Percentiles rank a stretch among this genome's conserved stretches.
Conservation (phyloP, 1,284 basidiomycete species). For the Sphaerobolus stellatus region DNA sequence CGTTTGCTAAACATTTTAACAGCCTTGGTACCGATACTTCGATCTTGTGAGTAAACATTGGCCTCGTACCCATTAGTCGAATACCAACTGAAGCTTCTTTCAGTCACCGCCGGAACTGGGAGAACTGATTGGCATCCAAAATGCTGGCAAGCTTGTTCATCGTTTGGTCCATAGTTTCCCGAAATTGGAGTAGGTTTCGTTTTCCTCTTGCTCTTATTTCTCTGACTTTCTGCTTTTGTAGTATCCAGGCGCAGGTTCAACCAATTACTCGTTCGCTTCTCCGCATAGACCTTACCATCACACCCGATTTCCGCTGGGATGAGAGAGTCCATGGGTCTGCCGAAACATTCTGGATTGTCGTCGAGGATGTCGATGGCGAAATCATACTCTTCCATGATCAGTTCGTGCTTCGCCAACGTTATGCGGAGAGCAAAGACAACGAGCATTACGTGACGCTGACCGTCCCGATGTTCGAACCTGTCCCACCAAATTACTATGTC, state of each 20-base stretch:
- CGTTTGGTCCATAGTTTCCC: slow-evolving; percentile 97
- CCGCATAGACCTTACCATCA: slow-evolving; percentile 86
- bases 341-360: slow-evolving; percentile 89
- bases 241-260: slow-evolving; percentile 89
- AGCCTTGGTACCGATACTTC: slow-evolving; percentile 97
- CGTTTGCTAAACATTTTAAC: slow-evolving; percentile 12
- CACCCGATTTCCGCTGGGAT: slow-evolving; percentile 97
- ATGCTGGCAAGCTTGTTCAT: slow-evolving; percentile 89
- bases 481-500: slow-evolving; percentile 98
- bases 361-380: slow-evolving; percentile 98
- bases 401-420: slow-evolving; percentile 89
- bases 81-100: slow-evolving; percentile 6
- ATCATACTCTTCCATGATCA: slow-evolving; percentile 92
- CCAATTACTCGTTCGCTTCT: slow-evolving; percentile 89
- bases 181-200: slow-evolving; percentile 73
- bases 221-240: slow-evolving; percentile 27
- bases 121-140: slow-evolving; percentile 91
- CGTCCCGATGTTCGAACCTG: slow-evolving; percentile 94
- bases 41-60: slow-evolving; percentile 58
- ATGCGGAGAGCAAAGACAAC: slow-evolving; percentile 64
- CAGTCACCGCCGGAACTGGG: slow-evolving; percentile 81
- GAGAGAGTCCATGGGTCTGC: slow-evolving; percentile 88
- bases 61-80: neutral
- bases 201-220: neutral
- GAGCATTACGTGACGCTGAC: slow-evolving; percentile 95